Base-by-base conservation (phyloP, 148 eudicot species). In the Rhododendron henanense region DNA sequence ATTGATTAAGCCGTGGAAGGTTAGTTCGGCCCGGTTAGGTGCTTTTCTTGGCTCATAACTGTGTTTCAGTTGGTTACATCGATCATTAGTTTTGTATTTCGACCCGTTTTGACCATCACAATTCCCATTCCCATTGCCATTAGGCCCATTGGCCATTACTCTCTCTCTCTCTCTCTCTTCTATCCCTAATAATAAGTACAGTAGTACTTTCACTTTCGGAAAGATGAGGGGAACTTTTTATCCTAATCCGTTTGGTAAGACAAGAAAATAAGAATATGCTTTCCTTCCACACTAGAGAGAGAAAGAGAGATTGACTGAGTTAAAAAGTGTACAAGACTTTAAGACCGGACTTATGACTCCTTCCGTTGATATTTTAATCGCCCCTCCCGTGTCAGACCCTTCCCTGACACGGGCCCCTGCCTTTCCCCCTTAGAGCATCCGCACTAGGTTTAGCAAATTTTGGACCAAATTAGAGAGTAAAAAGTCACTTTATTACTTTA, bases 221-320 rank as follows among this genome's bases (percentile, higher is more conserved):
- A 74, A 74, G 78, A 25, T 1, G 23, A 18, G 23, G 44, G 41
- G 37, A 16, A 75, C 78, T 35, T 75, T 75, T 75, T 75, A 75
- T 75, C 78, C 78, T 37, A 76, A 76, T 76, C 79, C 6, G 47
- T 19, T 76, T 76, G 79, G 74, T 76, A 41, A 41, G 61, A 55
- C 18, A 55, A 55, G 61, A 55, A 41, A 55, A 1, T 18, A 55
- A 55, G 79, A 76, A 76, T 76, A 76, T 76, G 47, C 81, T 25
- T 44, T 47, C 18, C 81, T 47, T 47, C 55, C 81, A 44, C 81
- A 47, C 57, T 10, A 45, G 33, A 44, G 28, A 16, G 15, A 44
- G 18, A n/a, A 10, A n/a, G 81, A 44, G 28, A 9, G 5, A 5
- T 5, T 37, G n/a, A 61, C n/a, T 6, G 31, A 63, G 33, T n/a